Evolutionary conservation across 352 stramenopile genomes (phyloP).

Genomic region (Globisporangium yorkense): DNA sequence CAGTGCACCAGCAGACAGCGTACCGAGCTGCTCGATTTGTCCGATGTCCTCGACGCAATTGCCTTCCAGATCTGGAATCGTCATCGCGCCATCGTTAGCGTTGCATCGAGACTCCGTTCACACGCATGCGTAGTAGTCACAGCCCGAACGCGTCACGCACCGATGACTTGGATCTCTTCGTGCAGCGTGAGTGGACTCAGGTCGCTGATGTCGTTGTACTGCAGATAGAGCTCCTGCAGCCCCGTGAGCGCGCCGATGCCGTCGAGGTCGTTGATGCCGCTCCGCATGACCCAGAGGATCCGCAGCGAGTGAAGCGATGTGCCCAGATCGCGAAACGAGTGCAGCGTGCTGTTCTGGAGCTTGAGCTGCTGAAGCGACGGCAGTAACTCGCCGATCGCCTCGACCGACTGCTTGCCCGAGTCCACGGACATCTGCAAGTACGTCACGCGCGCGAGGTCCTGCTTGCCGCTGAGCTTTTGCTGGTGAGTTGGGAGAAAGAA

Average conservation of each 20-base stretch:
- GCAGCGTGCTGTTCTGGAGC: slow-evolving; percentile 54
- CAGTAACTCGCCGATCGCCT: slow-evolving; percentile 72
- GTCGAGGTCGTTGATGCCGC: slow-evolving; percentile 73
- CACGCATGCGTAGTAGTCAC: background rate
- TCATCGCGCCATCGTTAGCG: background rate
- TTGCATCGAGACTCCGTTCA: background rate
- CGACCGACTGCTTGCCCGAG: slow-evolving; percentile 72
- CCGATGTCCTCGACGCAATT: slow-evolving; percentile 68
- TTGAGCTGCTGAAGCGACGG: slow-evolving; percentile 63
- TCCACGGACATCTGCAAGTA: slow-evolving; percentile 66
- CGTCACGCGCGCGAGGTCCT: slow-evolving; percentile 52
- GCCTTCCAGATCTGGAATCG: slow-evolving; percentile 47
- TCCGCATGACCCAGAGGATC: slow-evolving; percentile 58
- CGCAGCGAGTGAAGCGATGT: slow-evolving; percentile 67
- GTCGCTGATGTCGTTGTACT: slow-evolving; percentile 72
- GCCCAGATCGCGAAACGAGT: slow-evolving; percentile 78
- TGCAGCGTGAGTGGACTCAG: slow-evolving; percentile 84
- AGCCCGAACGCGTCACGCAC: slow-evolving; percentile 16
- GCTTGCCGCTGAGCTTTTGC: slow-evolving; percentile 53
- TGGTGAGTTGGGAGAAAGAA: slow-evolving; percentile 8
- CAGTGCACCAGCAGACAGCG: slow-evolving; percentile 4
- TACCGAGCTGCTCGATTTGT: slow-evolving; percentile 76
- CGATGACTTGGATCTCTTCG: slow-evolving; percentile 72
- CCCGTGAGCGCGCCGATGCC: slow-evolving; percentile 78
- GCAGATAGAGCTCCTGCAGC: slow-evolving; percentile 71